Evolutionary conservation across 2,329 filamentous ascomycete genomes (phyloP), one percentile per base, ranked within the genome.

Genomic region (Colletotrichum shisoi): DNA sequence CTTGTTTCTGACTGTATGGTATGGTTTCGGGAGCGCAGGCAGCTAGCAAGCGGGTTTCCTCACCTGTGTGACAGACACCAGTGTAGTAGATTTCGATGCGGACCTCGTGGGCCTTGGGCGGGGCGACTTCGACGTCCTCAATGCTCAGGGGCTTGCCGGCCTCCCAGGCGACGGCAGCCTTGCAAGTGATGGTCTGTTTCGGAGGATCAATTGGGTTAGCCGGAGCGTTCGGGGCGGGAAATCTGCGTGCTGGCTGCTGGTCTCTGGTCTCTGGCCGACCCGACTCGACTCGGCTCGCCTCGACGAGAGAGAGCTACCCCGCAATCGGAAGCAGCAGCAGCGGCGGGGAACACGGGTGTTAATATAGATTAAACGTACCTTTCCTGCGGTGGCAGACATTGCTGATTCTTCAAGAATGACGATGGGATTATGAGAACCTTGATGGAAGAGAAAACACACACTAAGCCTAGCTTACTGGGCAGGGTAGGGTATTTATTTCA

Each of bases 81-180:
- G 95, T 99, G 85, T 97, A 96, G 85, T 94, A 90, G 78, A 98
- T 92, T 84, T 98, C 84, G 77, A 99, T 97, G 75, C 95, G 92
- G 77, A 99, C 95, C 83, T 99, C 95, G 82, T 96, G 88, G 69
- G 94, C 94, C 81, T 86, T 89, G 68, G 95, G 95, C 70, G 94
- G 91, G 60, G 85, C 88, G 71, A 99, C 95, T 82, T 98, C 94
- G 74, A 99, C 85, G 73, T 96, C 92, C 82, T 99, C 95, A 73
- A 98, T 86, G 74, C 85, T 88, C 71, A 99, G 87, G 72, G 92
- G 90, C 83, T 97, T 92, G 78, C 91, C 94, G 54, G 95, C 93
- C 81, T 94, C 94, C 95, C 95, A 99, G 79, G 95, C 95, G 71
- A 99, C 91, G 75, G 95, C 95, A 72, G 95, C 95, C 90, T 95